Evolutionary conservation across 83 land plant genomes (phyloP), one percentile per base, ranked within the genome.

Genomic region (Diphasiastrum complanatum): DNA sequence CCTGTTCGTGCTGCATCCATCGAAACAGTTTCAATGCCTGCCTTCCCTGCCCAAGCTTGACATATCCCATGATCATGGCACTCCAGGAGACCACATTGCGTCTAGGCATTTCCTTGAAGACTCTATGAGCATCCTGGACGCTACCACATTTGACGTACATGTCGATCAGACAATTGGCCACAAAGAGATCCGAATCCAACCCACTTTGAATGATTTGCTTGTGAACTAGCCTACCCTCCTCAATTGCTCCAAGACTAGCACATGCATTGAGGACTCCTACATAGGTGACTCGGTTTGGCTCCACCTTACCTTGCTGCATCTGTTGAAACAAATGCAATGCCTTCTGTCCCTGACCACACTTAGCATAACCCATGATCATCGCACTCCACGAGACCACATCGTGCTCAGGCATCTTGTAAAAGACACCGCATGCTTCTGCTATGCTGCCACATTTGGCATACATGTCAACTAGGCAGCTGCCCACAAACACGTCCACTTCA

Each of bases 341-440:
- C 2, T 35, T 20, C 3, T 33, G 11, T 5, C 14, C 2, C 45
- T 19, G 61, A n/a, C 61, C 61, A 14, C 25, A 11, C n/a, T 58
- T 36, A 30, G 33, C 16, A 19, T 35, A 33, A 5, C 41, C 61
- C 18, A n/a, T 18, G 12, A 58, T 33, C 4, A 33, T 32, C 8
- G 33, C 61, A 2, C 11, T 31, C 61, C 61, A 58, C 2, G 33
- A 8, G 23, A 58, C 61, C 18, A 34, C n/a, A n/a, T 58, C 43
- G n/a, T 20, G 37, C 45, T 33, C 19, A 2, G 5, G 5, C 32
- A 33, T 35, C 34, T 31, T 6, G 2, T 4, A 36, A 35, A 58
- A 58, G 2, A 35, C 52, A 16, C 20, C 14, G 6, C 33, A 11
- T 3, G 51, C 52, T 33, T 26, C 2, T 4, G 32, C 43, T 5